These are phyloP conservation scores for Zalaria sp. DNA, from an alignment of 2,329 filamentous ascomycete genomes.

Conservation along the genomic window DNA sequence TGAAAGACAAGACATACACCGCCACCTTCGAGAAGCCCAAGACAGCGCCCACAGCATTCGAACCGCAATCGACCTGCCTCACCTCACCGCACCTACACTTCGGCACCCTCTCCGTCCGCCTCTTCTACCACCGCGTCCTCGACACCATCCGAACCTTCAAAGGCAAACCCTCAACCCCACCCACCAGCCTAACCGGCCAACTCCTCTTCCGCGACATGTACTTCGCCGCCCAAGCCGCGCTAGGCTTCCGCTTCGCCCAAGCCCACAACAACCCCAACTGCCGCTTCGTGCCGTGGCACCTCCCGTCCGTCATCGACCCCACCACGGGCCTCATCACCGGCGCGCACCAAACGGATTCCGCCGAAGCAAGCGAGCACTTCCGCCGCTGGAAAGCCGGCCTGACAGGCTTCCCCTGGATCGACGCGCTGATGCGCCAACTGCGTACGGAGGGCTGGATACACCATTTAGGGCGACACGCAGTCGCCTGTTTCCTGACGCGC, in stretches of 20 bases:
- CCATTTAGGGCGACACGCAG: conserved; percentile 62
- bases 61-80: conserved; percentile 58
- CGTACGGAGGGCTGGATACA: conserved; percentile 64
- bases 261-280: conserved; percentile 51
- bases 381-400: conserved; percentile 52
- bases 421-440: conserved; percentile 66
- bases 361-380: conserved; percentile 51
- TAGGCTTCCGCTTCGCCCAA: conserved; percentile 51
- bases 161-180: conserved; percentile 43
- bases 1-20: conserved; percentile 50
- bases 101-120: conserved; percentile 52
- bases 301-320: conserved; percentile 46
- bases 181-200: conserved; percentile 58
- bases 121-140: conserved; percentile 60
- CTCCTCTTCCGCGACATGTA: conserved; percentile 74
- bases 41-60: conserved; percentile 59
- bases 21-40: conserved; percentile 65
- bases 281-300: conserved; percentile 67
- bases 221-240: conserved; percentile 58
- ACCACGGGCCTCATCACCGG: conserved; percentile 38
- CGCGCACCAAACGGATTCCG: conserved; percentile 48
- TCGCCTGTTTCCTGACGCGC: conserved; percentile 68
- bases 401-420: conserved; percentile 71
- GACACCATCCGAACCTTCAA: conserved; percentile 46
- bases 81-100: conserved; percentile 65